phyloP scores from a whole-genome alignment of 192 early-diverging fungal genomes.

The Endogone sp. region DNA sequence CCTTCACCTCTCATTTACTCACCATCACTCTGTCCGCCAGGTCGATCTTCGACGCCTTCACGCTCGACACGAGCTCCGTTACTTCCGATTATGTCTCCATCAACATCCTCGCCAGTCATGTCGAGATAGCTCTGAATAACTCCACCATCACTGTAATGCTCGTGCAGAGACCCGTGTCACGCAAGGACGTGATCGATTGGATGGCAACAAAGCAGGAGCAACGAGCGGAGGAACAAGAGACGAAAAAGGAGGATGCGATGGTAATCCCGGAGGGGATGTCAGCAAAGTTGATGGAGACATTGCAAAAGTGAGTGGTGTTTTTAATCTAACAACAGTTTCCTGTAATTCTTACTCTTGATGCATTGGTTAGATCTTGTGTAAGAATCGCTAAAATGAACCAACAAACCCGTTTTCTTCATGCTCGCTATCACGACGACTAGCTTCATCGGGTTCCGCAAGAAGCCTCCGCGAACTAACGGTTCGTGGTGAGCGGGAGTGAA shows the following conservation, averaged over 20 bases:
- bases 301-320: not conserved
- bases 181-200: constrained; percentile 25
- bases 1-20: not conserved
- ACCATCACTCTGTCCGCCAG: not conserved
- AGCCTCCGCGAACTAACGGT: constrained; percentile 47
- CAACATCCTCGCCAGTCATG: constrained; percentile 31
- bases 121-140: constrained; percentile 15
- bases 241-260: not conserved
- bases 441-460: constrained; percentile 18
- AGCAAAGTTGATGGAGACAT: not conserved
- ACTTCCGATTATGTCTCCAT: constrained; percentile 22
- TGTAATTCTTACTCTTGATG: no score
- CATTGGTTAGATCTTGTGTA: no score
- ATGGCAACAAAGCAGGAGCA: constrained; percentile 10
- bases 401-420: no score
- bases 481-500: constrained; percentile 92
- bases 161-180: constrained; percentile 32
- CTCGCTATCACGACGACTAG: constrained; percentile 8
- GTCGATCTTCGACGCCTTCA: constrained; percentile 19
- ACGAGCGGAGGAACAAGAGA: not conserved
- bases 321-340: no score
- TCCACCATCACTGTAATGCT: constrained; percentile 22
- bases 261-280: not conserved
- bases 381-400: no score
- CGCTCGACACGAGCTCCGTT: constrained; percentile 22